Evolutionary conservation across 257 asterid species (phyloP), one percentile per base, ranked within the genome.

Genomic region (Solanum dulcamara): DNA sequence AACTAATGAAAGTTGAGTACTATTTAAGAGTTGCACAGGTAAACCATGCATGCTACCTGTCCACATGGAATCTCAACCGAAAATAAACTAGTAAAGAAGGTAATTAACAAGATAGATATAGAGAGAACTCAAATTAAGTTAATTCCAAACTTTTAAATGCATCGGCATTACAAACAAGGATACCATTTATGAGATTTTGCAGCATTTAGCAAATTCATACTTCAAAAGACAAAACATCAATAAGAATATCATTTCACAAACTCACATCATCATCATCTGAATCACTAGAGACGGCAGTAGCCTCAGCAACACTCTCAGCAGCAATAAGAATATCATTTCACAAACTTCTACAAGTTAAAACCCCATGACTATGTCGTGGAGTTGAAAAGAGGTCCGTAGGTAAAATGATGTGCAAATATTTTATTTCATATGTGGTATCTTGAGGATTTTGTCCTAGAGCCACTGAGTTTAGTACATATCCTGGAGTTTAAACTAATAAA

Each of bases 241-340:
- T 71, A 37, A 22, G 30, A 71, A 38, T 10, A 37, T 20, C 32
- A 38, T 37, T 79, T 46, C 66, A 48, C 83, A 85, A 87, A 90
- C 98, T 93, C 89, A 93, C 98, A 89, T 91, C 97, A 88, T 91
- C 98, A 67, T 93, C 95, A 42, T 93, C 97, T 46, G 97, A 92
- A 83, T 94, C 98, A 83, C 95, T 93, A 55, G 94, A 96, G 9
- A 81, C 85, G 88, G 92, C 85, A 88, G 92, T 86, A 74, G 92
- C 85, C 84, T 91, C 95, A 7, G 83, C 86, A 89, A 92, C 71
- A 84, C 75, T 84, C 84, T 90, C 93, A n/a, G n/a, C n/a, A n/a
- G n/a, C n/a, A n/a, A n/a, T n/a, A n/a, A n/a, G n/a, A n/a, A n/a
- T n/a, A n/a, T n/a, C n/a, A n/a, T n/a, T n/a, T n/a, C n/a, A n/a